Evolutionary conservation across 202 grass and related monocot species (phyloP).

Genomic region (Setaria italica): DNA sequence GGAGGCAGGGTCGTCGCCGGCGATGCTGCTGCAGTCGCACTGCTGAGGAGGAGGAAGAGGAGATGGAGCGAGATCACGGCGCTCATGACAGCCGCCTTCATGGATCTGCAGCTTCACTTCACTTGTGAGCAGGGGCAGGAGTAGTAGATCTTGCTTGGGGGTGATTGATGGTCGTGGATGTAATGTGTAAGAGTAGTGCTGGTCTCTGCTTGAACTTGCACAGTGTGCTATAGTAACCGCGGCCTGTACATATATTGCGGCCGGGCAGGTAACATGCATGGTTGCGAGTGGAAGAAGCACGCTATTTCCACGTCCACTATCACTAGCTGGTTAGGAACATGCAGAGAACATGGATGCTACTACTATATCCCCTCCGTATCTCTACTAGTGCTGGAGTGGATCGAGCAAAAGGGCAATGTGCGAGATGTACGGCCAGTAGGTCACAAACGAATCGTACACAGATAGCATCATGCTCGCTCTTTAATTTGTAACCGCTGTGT

Average conservation of each 20-base stretch:
- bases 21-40: background rate
- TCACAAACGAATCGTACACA: background rate
- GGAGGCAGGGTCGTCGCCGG: background rate
- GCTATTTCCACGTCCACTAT: too few species aligned
- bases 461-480: constrained; percentile 18
- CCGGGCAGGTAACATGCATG: background rate
- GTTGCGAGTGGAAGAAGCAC: background rate
- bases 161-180: too few species aligned
- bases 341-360: constrained; percentile 35
- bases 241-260: background rate
- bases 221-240: background rate
- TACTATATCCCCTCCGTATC: background rate
- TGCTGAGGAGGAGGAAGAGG: background rate
- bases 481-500: background rate
- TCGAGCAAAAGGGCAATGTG: background rate
- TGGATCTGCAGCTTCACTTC: background rate
- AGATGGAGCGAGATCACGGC: constrained; percentile 43
- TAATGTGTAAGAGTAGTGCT: background rate
- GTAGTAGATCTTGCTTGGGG: background rate
- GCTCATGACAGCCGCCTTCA: background rate
- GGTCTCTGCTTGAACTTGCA: background rate
- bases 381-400: background rate
- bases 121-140: background rate
- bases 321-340: background rate
- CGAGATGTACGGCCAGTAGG: constrained; percentile 33